These are phyloP conservation scores for Comarum palustre DNA, from an alignment of 306 rosid species.

Conservation along the genomic window DNA sequence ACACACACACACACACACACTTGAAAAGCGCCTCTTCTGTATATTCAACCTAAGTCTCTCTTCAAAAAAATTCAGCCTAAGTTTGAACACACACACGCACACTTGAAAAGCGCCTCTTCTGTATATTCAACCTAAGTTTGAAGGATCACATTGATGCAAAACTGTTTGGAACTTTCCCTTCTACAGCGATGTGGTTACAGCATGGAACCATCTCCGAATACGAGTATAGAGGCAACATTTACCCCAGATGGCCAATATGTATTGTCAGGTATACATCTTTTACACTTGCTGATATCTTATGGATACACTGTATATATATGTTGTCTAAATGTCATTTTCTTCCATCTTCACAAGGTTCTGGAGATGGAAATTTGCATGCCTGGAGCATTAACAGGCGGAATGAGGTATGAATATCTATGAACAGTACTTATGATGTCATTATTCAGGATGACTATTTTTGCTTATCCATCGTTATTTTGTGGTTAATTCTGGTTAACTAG, in stretches of 20 bases:
- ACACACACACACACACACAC: not conserved
- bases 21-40: not conserved
- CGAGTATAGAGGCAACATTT: constrained; percentile 81
- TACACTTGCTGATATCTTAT: not conserved
- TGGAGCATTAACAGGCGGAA: constrained; percentile 72
- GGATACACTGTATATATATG: not conserved
- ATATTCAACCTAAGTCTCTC: not conserved
- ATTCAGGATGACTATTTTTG: not conserved
- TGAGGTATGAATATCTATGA: constrained; percentile 54
- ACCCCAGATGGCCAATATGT: constrained; percentile 92
- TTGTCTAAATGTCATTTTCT: not conserved
- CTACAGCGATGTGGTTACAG: constrained; percentile 90
- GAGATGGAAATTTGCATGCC: constrained; percentile 87
- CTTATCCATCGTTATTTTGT: not conserved
- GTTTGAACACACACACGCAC: not conserved
- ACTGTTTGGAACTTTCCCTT: constrained; percentile 20
- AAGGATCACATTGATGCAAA: not conserved
- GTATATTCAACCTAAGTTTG: not conserved
- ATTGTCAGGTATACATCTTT: constrained; percentile 61
- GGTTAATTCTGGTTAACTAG: not conserved
- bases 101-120: not conserved
- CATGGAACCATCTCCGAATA: constrained; percentile 81
- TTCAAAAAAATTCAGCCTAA: too few relatives aligned
- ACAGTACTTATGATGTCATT: not conserved
- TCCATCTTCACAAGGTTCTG: constrained; percentile 54